Evolutionary conservation across 139 green algal species (phyloP).

Genomic region (Desmodesmus armatus): DNA sequence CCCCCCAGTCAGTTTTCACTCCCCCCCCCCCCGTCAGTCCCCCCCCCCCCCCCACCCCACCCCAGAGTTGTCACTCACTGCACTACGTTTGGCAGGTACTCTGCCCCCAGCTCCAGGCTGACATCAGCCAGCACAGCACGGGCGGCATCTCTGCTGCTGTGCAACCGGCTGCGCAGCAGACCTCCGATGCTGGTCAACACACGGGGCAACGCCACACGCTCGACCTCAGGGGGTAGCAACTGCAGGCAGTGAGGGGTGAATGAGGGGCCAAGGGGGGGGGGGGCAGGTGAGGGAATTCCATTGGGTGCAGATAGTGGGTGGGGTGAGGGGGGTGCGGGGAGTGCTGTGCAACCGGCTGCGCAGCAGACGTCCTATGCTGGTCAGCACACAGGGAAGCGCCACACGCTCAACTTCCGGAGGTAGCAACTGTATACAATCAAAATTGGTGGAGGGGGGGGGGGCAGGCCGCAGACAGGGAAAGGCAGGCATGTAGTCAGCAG

Average conservation of each 20-base stretch:
- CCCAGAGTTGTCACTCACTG: no score
- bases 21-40: no score
- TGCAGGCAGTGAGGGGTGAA: no score
- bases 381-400: constrained; percentile 79
- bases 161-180: constrained; percentile 73
- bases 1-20: no score
- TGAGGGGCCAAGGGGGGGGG: no score
- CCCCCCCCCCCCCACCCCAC: no score
- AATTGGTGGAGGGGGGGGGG: no score
- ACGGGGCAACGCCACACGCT: constrained; percentile 72
- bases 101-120: constrained; percentile 76
- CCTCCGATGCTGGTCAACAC: constrained; percentile 78
- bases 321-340: no score
- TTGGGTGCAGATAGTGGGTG: no score
- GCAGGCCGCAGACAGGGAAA: no score
- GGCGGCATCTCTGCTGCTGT: constrained; percentile 83
- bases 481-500: no score
- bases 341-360: constrained; percentile 70
- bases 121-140: constrained; percentile 80
- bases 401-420: constrained; percentile 64
- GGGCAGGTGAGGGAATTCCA: no score
- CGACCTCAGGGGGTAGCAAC: constrained; percentile 76
- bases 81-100: constrained; percentile 75
- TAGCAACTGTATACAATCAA: constrained; percentile 75
- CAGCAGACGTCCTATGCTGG: constrained; percentile 80